A percentile compares a stretch with the other conserved stretches of the same genome.
These are phyloP conservation scores for Pythium brassicae DNA, from an alignment of 352 stramenopile genomes.

Conservation along the genomic window DNA sequence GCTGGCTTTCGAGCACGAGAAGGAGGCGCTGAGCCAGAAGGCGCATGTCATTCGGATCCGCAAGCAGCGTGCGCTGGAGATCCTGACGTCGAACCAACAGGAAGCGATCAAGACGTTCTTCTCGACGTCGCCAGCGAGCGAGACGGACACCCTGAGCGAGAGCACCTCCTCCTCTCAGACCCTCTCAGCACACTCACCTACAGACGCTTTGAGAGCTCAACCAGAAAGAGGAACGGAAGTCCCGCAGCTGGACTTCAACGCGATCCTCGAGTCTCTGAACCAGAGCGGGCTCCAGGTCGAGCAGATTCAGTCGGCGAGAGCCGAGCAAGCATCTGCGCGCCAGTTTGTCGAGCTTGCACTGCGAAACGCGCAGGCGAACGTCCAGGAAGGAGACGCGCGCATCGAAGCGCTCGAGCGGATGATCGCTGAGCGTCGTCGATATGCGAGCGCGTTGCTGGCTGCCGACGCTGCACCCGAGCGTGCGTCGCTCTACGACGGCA, in stretches of 20 bases:
- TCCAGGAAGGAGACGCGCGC: constrained; percentile 22
- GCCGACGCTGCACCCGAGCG: background rate
- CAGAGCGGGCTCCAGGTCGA: constrained; percentile 29
- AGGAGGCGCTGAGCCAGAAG: constrained; percentile 25
- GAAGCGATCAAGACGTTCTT: constrained; percentile 47
- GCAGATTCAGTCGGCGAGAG: constrained; percentile 20
- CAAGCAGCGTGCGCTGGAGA: constrained; percentile 47
- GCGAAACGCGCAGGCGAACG: constrained; percentile 19
- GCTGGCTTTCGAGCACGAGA: constrained; percentile 34
- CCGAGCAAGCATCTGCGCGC: constrained; percentile 20
- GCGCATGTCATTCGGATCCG: constrained; percentile 26
- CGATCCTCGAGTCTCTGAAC: constrained; percentile 33
- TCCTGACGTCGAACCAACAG: constrained; percentile 59
- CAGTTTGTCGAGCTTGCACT: constrained; percentile 22
- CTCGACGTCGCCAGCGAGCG: constrained; percentile 6
- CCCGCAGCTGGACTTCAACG: constrained; percentile 27
- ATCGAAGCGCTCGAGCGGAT: constrained; percentile 12
- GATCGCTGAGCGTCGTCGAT: constrained; percentile 17
- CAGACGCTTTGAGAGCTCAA: too few species aligned
- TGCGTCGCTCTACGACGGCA: constrained; percentile 23
- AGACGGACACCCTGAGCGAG: too few species aligned
- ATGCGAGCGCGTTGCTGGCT: constrained; percentile 17
- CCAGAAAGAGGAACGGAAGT: too few species aligned
- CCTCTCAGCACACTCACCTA: too few species aligned
- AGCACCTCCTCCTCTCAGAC: too few species aligned